These are phyloP conservation scores for Apiospora sp. DNA, from an alignment of 2,329 filamentous ascomycete genomes.

Conservation along the genomic window DNA sequence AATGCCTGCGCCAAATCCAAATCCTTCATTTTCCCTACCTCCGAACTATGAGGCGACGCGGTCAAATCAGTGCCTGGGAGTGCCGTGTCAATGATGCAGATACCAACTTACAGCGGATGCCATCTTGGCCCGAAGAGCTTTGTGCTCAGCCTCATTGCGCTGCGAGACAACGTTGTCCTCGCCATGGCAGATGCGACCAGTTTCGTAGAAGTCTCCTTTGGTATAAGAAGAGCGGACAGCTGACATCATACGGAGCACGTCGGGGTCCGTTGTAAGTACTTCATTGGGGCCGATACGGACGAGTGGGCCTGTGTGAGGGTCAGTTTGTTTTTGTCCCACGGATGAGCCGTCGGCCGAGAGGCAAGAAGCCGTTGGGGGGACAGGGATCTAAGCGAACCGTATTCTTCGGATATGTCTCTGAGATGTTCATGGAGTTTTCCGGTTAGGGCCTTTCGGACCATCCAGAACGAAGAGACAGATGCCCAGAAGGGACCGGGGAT, in stretches of 20 bases:
- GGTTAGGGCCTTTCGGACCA: constrained; percentile 36
- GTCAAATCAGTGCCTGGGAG: constrained; percentile 29
- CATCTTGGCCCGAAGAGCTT: constrained; percentile 53
- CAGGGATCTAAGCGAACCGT: constrained; percentile 30
- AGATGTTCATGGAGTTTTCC: constrained; percentile 37
- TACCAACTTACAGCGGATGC: constrained; percentile 47
- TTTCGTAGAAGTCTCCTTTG: constrained; percentile 47
- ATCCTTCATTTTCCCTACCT: constrained; percentile 56
- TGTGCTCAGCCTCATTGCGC: constrained; percentile 46
- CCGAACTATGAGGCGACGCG: constrained; percentile 51
- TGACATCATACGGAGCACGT: constrained; percentile 41
- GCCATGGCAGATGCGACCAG: constrained; percentile 46
- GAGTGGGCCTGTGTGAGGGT: constrained; percentile 32
- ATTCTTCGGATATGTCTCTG: constrained; percentile 32
- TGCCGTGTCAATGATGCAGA: neutral
- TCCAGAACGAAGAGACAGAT: constrained; percentile 38
- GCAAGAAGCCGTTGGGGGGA: neutral
- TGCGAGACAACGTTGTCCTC: constrained; percentile 47
- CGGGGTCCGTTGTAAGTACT: constrained; percentile 35
- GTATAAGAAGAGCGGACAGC: constrained; percentile 47
- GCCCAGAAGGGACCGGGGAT: constrained; percentile 41
- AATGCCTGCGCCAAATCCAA: constrained; percentile 50
- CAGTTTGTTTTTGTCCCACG: constrained; percentile 1
- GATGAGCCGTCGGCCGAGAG: constrained; percentile 6
- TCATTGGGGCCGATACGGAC: constrained; percentile 39